Conservation (phyloP, 257 asterid genomes). For the Primulina huaijiensis region DNA sequence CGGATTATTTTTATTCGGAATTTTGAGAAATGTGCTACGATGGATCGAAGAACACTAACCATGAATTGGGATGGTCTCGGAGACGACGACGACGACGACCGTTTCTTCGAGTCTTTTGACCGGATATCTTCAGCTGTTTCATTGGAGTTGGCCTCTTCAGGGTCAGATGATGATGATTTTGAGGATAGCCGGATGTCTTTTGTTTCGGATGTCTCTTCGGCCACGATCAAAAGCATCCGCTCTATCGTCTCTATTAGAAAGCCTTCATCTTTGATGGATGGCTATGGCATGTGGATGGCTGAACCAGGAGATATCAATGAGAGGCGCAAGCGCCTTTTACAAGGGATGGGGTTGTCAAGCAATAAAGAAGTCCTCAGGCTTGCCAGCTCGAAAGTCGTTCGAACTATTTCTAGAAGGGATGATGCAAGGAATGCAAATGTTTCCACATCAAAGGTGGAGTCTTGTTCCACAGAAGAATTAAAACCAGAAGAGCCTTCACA, state of each 20-base stretch:
- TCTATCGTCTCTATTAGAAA: slow-evolving; percentile 23
- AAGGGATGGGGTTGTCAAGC: slow-evolving; percentile 91
- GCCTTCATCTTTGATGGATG: slow-evolving; percentile 31
- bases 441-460: slow-evolving; percentile 22
- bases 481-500: slow-evolving; percentile 26
- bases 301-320: slow-evolving; percentile 88
- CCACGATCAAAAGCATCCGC: slow-evolving; percentile 33
- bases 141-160: slow-evolving; percentile 48
- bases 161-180: slow-evolving; percentile 55
- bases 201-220: slow-evolving; percentile 48
- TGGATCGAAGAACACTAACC: slow-evolving; percentile 74
- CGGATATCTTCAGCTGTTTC: slow-evolving; percentile 61
- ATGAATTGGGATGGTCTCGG: slow-evolving; percentile 84
- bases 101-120: slow-evolving; percentile 60
- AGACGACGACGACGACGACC: slow-evolving; percentile 71
- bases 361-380: slow-evolving; percentile 52
- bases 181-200: slow-evolving; percentile 83
- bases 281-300: slow-evolving; percentile 82
- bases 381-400: slow-evolving; percentile 46
- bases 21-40: slow-evolving; percentile 37
- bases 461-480: slow-evolving; percentile 28
- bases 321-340: slow-evolving; percentile 74
- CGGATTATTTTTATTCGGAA: slow-evolving; percentile 1
- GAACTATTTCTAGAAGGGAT: slow-evolving; percentile 34
- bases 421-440: slow-evolving; percentile 12